Base-by-base conservation (phyloP, 2,329 filamentous ascomycete species). In the Fusarium sp. region DNA sequence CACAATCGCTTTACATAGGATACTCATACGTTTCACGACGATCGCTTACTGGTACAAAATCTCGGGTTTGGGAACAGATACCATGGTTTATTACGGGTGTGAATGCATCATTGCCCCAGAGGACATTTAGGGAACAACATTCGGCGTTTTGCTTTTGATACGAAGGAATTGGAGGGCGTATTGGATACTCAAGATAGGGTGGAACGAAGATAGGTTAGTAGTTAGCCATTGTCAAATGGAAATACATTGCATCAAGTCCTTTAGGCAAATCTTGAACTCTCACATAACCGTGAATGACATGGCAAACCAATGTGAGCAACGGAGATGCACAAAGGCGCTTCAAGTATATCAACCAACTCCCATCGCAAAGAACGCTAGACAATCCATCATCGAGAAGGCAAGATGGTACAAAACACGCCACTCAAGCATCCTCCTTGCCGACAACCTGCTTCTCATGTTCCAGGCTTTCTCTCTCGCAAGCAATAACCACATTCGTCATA, bases 21-120 rank as follows among this genome's bases (percentile, higher is more conserved):
- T 58, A 75, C 26, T 45, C 49, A 62, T 55, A 61, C 59, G 55
- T 75, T 75, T 74, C 74, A 75, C 58, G 24, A 74, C 72, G 55
- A 64, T 74, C 71, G 38, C 59, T 75, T 65, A 58, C 62, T 64
- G 61, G 41, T 42, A 75, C 59, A 70, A 70, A 49, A 41, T 39
- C 44, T 69, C n/a, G 66, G 69, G 71, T 60, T 45, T 69, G 62
- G 59, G 69, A 58, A 61, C 48, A 74, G 70, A 76, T 75, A 77
- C 71, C 75, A 76, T 59, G 57, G 63, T 59, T 75, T 66, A 58
- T 65, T 36, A 63, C 35, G 48, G 66, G 60, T 47, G 41, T 68
- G 45, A 51, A 60, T 49, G 42, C 31, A 62, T 63, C 44, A 42
- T 31, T 48, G 51, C 35, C 45, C 41, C 69, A 75, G 67, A 58